Evolutionary conservation across 2,329 filamentous ascomycete genomes (phyloP), one percentile per base, ranked within the genome.

Genomic region (Hortaea sp.): DNA sequence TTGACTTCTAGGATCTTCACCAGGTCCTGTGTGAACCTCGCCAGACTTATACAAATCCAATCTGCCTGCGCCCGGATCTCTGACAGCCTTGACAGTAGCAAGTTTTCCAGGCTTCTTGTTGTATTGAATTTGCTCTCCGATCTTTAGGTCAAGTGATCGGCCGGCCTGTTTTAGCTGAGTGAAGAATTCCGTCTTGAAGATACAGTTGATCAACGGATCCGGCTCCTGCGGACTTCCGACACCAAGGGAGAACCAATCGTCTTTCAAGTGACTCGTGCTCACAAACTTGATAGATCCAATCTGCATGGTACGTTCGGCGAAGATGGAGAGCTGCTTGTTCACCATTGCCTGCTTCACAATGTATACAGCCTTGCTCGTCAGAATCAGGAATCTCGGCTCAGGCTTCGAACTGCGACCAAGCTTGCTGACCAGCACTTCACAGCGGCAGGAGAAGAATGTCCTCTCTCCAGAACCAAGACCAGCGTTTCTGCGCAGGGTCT

Each of bases 101-200:
- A 87, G 77, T 71, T 98, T 98, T 46, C 87, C 87, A 1, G 92
- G 92, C 69, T 98, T 98, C 76, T 97, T 98, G 62, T 90, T 89
- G 67, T 95, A 98, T 63, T 95, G 87, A 56, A 98, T 89, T 49
- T 75, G 76, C 29, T 92, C 83, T n/a, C 73, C 79, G 51, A 97
- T 84, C 67, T 85, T 88, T 41, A 98, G 69, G 62, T 82, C 88
- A 62, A 94, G 78, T 7, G 85, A 82, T 3, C 85, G 82, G 67
- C 94, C 85, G 44, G 81, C 80, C 43, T 79, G 81, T 62, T 83
- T 81, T 70, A 98, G 81, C 53, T 95, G 89, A 0, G 90, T 94
- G 62, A 97, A 94, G 67, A 98, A 82, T 62, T 98, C 92, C 0
- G 92, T 98, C 73, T 98, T 98, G 66, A 98, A 81, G 13, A 95